Conservation (phyloP, 352 stramenopile genomes). For the Phytophthora cajani region DNA sequence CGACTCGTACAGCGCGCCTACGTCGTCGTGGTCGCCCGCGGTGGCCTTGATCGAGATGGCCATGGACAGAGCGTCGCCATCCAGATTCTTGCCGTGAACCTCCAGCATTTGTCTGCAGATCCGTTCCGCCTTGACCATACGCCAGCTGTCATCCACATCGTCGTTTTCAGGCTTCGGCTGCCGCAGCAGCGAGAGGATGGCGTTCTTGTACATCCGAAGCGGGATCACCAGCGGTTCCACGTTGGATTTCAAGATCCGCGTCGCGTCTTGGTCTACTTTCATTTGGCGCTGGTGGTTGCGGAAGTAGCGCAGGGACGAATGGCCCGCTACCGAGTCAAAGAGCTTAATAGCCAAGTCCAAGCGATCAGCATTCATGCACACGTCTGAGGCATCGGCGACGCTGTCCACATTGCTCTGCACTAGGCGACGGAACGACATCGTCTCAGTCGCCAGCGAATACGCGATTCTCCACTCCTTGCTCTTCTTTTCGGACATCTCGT, state of each 20-base stretch:
- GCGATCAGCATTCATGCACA: constrained; percentile 60
- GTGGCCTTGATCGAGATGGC: constrained; percentile 83
- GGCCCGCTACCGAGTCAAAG: constrained; percentile 54
- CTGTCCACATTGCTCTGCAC: constrained; percentile 70
- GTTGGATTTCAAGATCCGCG: constrained; percentile 17
- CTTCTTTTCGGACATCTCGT: constrained; percentile 37
- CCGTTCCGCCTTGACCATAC: constrained; percentile 59
- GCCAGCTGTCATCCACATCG: constrained; percentile 16
- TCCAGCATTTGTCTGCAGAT: constrained; percentile 80
- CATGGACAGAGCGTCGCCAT: constrained; percentile 76
- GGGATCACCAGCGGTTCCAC: constrained; percentile 40
- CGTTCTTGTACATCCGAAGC: constrained; percentile 75
- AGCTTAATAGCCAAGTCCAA: constrained; percentile 64
- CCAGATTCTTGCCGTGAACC: constrained; percentile 49
- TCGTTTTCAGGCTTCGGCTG: constrained; percentile 29
- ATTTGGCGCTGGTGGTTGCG: constrained; percentile 32
- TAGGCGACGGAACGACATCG: constrained; percentile 73
- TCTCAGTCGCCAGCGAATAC: constrained; percentile 75
- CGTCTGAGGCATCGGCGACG: constrained; percentile 71
- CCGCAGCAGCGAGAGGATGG: constrained; percentile 61
- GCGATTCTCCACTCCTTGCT: constrained; percentile 77
- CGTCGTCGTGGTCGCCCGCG: constrained; percentile 74
- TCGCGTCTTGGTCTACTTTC: constrained; percentile 13
- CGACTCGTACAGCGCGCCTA: constrained; percentile 76
- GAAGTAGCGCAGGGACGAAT: constrained; percentile 52